Evolutionary conservation across 768 basidiomycete species (phyloP), one percentile per base, ranked within the genome.

Genomic region (Lactarius deliciosus): DNA sequence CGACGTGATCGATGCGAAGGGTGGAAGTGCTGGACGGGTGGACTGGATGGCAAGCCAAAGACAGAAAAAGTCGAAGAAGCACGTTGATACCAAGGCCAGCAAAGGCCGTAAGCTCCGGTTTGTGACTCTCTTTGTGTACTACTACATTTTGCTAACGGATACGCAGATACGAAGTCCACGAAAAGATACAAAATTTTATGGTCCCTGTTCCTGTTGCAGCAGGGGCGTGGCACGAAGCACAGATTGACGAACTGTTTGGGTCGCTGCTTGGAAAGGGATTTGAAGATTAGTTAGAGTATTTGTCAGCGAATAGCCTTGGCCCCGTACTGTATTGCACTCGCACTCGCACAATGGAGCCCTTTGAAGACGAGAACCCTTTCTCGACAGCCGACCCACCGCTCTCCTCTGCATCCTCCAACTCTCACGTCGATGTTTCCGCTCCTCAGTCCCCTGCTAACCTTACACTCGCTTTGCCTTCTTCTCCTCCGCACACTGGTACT

Each of bases 111-210:
- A 95, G 76, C 77, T 99, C 68, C 84, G 96, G 87, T 91, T 47
- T 36, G 86, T 79, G 20, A 10, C 10, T 10, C 18, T 56, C 38
- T 38, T 36, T 50, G 30, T 13, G 11, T 57, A 10, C 18, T 32
- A 61, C 25, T 8, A 25, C 16, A 15, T 30, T 58, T 53, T 22
- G 18, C 13, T 53, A n/a, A 63, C 47, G 3, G 30, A 6, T 30
- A 57, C 73, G 64, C 74, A 91, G 92, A 63, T 97, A 94, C 75
- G 91, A 96, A 69, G 87, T 92, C 1, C 97, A 98, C 73, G 95
- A 98, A 72, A 98, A 97, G 79, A 80, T 97, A 59, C 92, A 95
- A 76, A 94, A 95, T 76, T 98, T 98, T 75, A 96, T 96, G 90
- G 92, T 95, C 1, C 96, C 96, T 7, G 87, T 95, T 15, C 84